Conservation (phyloP, 2,329 filamentous ascomycete species). For the Aspergillus arachidicola region DNA sequence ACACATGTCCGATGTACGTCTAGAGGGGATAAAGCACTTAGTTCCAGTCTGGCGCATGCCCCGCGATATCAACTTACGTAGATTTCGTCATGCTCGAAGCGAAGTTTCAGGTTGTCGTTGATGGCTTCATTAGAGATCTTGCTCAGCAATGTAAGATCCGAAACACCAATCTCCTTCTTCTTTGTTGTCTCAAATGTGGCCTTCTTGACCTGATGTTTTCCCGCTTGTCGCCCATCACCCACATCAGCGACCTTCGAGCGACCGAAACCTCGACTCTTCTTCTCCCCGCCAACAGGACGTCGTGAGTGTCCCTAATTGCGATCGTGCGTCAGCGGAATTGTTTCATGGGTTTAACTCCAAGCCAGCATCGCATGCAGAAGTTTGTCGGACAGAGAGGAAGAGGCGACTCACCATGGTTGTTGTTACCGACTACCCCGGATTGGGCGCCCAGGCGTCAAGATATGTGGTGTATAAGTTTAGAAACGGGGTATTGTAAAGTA, state of each 20-base stretch:
- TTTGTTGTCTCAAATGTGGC: conserved; percentile 93
- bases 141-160: conserved; percentile 94
- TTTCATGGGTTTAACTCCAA: not conserved
- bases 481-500: conserved; percentile 11
- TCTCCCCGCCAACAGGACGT: conserved; percentile 46
- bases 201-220: conserved; percentile 79
- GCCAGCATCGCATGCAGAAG: not conserved
- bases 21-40: conserved; percentile 34
- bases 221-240: conserved; percentile 47
- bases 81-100: conserved; percentile 96
- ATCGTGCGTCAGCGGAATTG: conserved; percentile 22
- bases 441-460: conserved; percentile 34
- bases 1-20: conserved; percentile 98
- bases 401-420: conserved; percentile 37
- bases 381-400: not conserved
- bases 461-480: conserved; percentile 32
- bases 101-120: conserved; percentile 98
- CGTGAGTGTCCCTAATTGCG: conserved; percentile 44
- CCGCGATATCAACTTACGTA: conserved; percentile 61
- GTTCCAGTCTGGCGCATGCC: conserved; percentile 16
- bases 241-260: conserved; percentile 47
- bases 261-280: conserved; percentile 45
- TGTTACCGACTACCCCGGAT: conserved; percentile 30
- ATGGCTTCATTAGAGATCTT: conserved; percentile 99
- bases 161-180: conserved; percentile 99